A percentile compares a stretch with the other conserved stretches of the same genome.
phyloP scores from a whole-genome alignment of 768 basidiomycete genomes.

The Megacollybia marginata region DNA sequence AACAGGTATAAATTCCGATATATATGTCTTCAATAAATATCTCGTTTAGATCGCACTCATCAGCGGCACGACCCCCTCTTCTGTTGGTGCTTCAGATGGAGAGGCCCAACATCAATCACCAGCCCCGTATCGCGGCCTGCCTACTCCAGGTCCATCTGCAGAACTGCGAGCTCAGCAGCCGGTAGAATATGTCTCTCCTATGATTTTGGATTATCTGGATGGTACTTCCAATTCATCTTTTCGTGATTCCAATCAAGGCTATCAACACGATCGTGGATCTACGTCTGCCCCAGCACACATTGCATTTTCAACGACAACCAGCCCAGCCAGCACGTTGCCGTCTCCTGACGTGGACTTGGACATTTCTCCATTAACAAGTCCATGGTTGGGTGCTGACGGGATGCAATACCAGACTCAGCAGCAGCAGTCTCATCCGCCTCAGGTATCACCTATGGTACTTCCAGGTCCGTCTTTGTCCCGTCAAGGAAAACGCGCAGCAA shows the following conservation, averaged over 20 bases:
- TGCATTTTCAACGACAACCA: slow-evolving; percentile 49
- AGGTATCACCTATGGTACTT: not conserved
- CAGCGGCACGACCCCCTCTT: slow-evolving; percentile 28
- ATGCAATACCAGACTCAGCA: not conserved
- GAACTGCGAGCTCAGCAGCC: slow-evolving; percentile 57
- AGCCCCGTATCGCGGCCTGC: slow-evolving; percentile 33
- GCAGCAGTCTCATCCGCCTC: slow-evolving; percentile 13
- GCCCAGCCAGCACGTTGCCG: slow-evolving; percentile 31
- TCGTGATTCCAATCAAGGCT: no score
- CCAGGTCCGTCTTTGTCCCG: not conserved
- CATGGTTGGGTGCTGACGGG: slow-evolving; percentile 61
- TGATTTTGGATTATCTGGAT: slow-evolving; percentile 39
- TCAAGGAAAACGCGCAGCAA: slow-evolving; percentile 43
- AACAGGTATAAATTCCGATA: slow-evolving; percentile 53
- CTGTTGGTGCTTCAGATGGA: slow-evolving; percentile 14
- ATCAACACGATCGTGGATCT: slow-evolving; percentile 27
- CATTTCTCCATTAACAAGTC: slow-evolving; percentile 74
- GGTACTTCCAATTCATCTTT: slow-evolving; percentile 1
- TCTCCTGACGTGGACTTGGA: slow-evolving; percentile 53
- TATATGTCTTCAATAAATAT: not conserved
- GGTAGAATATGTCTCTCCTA: slow-evolving; percentile 55
- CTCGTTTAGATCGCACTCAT: slow-evolving; percentile 57
- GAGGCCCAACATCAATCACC: no score
- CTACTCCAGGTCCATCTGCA: slow-evolving; percentile 56
- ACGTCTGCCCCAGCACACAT: slow-evolving; percentile 69